Conservation (phyloP, 2,329 filamentous ascomycete species). For the Colletotrichum simmondsii region DNA sequence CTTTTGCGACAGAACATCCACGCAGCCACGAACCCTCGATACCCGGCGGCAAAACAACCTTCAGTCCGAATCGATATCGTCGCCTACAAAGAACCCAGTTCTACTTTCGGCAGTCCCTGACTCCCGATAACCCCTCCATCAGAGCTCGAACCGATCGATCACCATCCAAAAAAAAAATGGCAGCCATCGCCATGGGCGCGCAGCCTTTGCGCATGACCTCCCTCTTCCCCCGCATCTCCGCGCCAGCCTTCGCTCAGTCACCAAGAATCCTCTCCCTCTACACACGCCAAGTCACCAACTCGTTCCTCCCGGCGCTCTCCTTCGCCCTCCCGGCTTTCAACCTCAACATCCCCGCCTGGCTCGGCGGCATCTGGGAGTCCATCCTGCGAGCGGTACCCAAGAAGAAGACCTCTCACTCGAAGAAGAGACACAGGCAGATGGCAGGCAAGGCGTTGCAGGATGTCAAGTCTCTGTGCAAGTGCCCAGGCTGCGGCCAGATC, state of each 20-base stretch:
- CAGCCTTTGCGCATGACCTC: conserved; percentile 43
- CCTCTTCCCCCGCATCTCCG: conserved; percentile 66
- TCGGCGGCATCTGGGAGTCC: conserved; percentile 91
- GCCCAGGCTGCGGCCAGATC: conserved; percentile 85
- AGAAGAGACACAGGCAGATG: conserved; percentile 92
- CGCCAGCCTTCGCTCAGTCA: conserved; percentile 51
- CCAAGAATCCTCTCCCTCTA: conserved; percentile 56
- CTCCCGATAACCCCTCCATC: background rate
- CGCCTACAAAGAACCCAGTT: no score
- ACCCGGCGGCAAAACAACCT: background rate
- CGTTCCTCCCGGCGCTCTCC: conserved; percentile 64
- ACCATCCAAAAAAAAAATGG: conserved; percentile 52
- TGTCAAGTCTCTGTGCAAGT: conserved; percentile 86
- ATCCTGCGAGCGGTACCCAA: conserved; percentile 94
- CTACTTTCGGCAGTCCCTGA: background rate
- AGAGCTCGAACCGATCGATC: conserved; percentile 21
- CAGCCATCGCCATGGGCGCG: conserved; percentile 43
- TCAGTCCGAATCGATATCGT: background rate
- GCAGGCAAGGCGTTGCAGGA: conserved; percentile 96
- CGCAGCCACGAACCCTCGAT: background rate
- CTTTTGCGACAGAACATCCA: background rate
- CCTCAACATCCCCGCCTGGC: conserved; percentile 64
- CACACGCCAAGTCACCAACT: conserved; percentile 56
- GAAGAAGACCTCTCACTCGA: conserved; percentile 98
- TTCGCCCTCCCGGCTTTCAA: conserved; percentile 72